phyloP scores from a whole-genome alignment of 1,284 basidiomycete genomes.

The Ceratobasidium sp. region DNA sequence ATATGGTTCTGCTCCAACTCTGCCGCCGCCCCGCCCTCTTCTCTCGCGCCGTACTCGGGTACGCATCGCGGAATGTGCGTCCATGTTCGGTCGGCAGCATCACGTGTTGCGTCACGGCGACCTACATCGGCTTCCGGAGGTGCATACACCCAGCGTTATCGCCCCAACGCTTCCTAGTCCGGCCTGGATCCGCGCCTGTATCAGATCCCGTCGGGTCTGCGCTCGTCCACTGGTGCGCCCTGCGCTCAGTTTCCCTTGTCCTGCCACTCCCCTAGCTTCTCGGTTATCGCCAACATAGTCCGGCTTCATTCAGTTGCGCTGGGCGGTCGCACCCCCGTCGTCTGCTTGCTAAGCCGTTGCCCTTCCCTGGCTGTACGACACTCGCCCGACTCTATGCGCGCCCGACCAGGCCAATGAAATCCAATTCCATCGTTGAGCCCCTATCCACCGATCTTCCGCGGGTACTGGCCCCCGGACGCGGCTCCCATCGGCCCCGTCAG shows the following conservation, averaged over 20 bases:
- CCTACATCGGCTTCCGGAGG: constrained; percentile 16
- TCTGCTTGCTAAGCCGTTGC: constrained; percentile 15
- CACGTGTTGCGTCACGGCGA: constrained; percentile 18
- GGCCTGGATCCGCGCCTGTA: constrained; percentile 27
- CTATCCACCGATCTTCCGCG: constrained; percentile 11
- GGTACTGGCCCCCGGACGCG: background rate
- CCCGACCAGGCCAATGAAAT: constrained; percentile 4
- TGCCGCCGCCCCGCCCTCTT: background rate
- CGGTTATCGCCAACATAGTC: background rate
- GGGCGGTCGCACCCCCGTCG: constrained; percentile 10
- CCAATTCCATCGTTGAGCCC: background rate
- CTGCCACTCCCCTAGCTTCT: constrained; percentile 1
- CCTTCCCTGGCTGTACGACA: constrained; percentile 13
- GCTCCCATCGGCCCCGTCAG: constrained; percentile 13
- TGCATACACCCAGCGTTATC: constrained; percentile 23
- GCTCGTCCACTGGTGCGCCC: constrained; percentile 8
- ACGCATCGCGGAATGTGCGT: background rate
- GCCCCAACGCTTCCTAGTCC: constrained; percentile 2
- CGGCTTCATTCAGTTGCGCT: background rate
- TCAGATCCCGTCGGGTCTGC: background rate
- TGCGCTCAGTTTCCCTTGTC: constrained; percentile 31
- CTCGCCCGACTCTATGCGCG: background rate
- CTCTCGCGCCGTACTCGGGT: background rate
- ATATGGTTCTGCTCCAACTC: background rate
- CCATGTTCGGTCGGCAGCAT: background rate